phyloP scores from a whole-genome alignment of 2,329 filamentous ascomycete species.

The Trichoderma simmonsii region DNA sequence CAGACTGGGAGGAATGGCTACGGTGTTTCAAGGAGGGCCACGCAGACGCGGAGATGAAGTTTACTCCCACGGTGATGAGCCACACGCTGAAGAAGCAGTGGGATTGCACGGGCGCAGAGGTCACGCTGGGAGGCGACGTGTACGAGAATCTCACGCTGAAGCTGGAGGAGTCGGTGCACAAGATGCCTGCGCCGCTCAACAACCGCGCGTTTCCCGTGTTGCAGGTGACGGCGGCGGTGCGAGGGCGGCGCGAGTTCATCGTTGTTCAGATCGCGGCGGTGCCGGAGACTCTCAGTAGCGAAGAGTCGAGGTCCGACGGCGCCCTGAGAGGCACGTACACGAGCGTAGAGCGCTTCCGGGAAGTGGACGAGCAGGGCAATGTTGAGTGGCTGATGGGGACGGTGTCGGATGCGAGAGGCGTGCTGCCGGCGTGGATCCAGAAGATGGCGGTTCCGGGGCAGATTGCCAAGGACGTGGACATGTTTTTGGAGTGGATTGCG shows the following conservation, averaged over 20 bases:
- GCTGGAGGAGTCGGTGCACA: conserved; percentile 65
- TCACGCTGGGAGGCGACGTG: conserved; percentile 35
- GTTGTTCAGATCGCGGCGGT: conserved; percentile 53
- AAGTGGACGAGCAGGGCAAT: conserved; percentile 34
- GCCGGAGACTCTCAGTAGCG: not conserved
- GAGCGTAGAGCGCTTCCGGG: conserved; percentile 60
- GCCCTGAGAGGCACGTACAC: conserved; percentile 59
- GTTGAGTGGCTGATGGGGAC: conserved; percentile 79
- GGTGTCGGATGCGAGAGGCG: conserved; percentile 65
- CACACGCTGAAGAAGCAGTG: conserved; percentile 41
- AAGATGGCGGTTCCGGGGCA: conserved; percentile 58
- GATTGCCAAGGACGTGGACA: conserved; percentile 67
- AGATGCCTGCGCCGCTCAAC: conserved; percentile 56
- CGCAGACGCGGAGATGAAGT: conserved; percentile 39
- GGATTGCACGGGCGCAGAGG: conserved; percentile 43
- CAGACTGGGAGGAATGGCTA: conserved; percentile 62
- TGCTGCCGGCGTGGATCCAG: conserved; percentile 64
- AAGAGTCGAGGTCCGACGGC: conserved; percentile 34
- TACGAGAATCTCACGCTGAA: conserved; percentile 50
- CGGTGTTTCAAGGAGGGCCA: conserved; percentile 52
- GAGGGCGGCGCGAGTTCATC: conserved; percentile 47
- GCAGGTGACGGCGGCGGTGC: conserved; percentile 52
- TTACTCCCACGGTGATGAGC: conserved; percentile 38
- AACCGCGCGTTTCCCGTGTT: conserved; percentile 66
- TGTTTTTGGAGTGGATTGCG: conserved; percentile 63